Evolutionary conservation across 495 filamentous ascomycete species (phyloP).

Genomic region (Hyaloscypha finlandica): DNA sequence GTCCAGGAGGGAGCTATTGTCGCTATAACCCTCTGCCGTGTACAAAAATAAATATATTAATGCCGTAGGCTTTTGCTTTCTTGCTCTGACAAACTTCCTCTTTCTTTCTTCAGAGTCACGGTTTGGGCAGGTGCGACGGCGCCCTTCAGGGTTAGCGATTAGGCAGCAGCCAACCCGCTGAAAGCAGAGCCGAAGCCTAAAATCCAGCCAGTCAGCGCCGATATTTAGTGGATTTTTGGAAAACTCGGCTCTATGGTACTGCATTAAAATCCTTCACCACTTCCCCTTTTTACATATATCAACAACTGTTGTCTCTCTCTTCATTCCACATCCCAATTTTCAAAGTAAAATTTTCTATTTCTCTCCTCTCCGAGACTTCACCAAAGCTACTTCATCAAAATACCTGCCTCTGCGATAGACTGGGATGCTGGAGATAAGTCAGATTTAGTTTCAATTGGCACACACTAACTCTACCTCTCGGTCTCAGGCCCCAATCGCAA

Average conservation of each 20-base stretch:
- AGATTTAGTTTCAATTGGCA: conserved; percentile 20
- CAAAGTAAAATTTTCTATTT: too few species aligned
- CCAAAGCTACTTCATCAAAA: too few species aligned
- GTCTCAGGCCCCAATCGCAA: conserved; percentile 14
- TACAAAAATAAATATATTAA: too few species aligned
- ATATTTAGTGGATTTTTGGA: neutral
- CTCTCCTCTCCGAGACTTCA: too few species aligned
- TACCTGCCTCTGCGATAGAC: neutral
- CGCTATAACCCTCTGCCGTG: too few species aligned
- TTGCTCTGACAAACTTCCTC: too few species aligned
- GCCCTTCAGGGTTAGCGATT: neutral
- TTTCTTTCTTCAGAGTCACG: neutral
- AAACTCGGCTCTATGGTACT: neutral
- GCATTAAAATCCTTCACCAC: neutral
- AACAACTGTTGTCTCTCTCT: neutral
- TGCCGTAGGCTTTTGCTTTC: too few species aligned
- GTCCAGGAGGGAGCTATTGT: too few species aligned
- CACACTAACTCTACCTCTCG: conserved; percentile 22
- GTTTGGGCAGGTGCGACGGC: neutral
- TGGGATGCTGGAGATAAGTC: conserved; percentile 13
- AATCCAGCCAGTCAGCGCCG: neutral
- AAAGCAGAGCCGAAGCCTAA: neutral
- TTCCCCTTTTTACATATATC: neutral
- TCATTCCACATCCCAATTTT: too few species aligned
- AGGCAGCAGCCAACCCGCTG: neutral